These are phyloP conservation scores for Aquilaria malaccensis DNA, from an alignment of 345 rosid species.

Conservation along the genomic window DNA sequence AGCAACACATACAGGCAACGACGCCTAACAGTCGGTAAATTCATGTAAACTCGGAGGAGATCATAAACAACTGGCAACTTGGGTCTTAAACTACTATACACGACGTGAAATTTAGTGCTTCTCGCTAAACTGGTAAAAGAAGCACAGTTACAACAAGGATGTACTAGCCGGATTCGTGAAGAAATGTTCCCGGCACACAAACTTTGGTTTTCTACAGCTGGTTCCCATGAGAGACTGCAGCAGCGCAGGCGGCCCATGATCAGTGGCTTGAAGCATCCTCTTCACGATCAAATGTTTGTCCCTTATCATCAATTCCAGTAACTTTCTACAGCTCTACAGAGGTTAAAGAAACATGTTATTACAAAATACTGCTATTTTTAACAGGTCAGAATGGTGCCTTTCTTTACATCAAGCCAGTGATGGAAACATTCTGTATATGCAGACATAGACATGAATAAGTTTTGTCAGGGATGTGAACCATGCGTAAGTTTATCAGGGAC, in stretches of 20 bases:
- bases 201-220: conserved; percentile 33
- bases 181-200: conserved; percentile 50
- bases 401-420: neutral
- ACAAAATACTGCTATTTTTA: neutral
- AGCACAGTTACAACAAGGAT: conserved; percentile 24
- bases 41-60: no score
- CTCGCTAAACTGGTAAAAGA: no score
- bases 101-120: no score
- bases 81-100: no score
- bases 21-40: no score
- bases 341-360: neutral
- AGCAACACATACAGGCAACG: no score
- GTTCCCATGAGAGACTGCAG: conserved; percentile 34
- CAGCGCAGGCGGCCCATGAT: conserved; percentile 45
- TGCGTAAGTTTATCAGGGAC: neutral
- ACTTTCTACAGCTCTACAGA: conserved; percentile 59
- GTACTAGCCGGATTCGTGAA: conserved; percentile 68
- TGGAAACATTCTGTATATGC: no score
- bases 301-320: conserved; percentile 68
- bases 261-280: conserved; percentile 51
- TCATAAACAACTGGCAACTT: no score
- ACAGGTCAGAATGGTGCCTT: neutral
- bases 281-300: conserved; percentile 57
- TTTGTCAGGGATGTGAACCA: neutral
- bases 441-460: no score